A percentile compares a stretch with the other conserved stretches of the same genome.
phyloP scores from a whole-genome alignment of 495 filamentous ascomycete species.

The Physcia stellaris region DNA sequence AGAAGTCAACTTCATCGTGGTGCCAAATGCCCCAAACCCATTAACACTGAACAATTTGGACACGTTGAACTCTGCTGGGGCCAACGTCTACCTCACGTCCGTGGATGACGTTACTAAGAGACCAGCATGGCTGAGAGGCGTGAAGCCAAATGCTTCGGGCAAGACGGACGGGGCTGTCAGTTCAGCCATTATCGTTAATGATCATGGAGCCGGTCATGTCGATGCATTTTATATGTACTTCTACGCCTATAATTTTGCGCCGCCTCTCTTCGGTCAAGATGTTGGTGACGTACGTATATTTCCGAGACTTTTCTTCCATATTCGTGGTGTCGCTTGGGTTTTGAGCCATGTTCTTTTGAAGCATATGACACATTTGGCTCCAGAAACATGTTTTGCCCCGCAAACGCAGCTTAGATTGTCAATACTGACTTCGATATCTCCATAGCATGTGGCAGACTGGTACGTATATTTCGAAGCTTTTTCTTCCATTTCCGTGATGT shows the following conservation, averaged over 20 bases:
- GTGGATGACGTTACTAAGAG: slow-evolving; percentile 37
- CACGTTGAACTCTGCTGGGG: slow-evolving; percentile 34
- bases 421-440: neutral
- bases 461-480: slow-evolving; percentile 10
- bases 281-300: slow-evolving; percentile 34
- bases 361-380: no score
- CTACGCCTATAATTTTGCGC: slow-evolving; percentile 45
- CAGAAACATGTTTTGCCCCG: no score
- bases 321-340: no score
- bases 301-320: neutral
- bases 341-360: no score
- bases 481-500: slow-evolving; percentile 1
- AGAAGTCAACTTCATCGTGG: slow-evolving; percentile 33
- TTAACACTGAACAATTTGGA: slow-evolving; percentile 44
- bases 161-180: slow-evolving; percentile 32
- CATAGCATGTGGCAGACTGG: no score
- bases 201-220: slow-evolving; percentile 37
- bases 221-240: slow-evolving; percentile 64
- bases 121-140: slow-evolving; percentile 38
- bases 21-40: slow-evolving; percentile 28
- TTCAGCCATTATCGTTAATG: slow-evolving; percentile 39
- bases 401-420: no score
- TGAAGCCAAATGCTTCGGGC: slow-evolving; percentile 32
- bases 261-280: slow-evolving; percentile 33
- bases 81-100: slow-evolving; percentile 44